These are phyloP conservation scores for Aspergillus bombycis DNA, from an alignment of 2,329 filamentous ascomycete genomes.

Conservation along the genomic window DNA sequence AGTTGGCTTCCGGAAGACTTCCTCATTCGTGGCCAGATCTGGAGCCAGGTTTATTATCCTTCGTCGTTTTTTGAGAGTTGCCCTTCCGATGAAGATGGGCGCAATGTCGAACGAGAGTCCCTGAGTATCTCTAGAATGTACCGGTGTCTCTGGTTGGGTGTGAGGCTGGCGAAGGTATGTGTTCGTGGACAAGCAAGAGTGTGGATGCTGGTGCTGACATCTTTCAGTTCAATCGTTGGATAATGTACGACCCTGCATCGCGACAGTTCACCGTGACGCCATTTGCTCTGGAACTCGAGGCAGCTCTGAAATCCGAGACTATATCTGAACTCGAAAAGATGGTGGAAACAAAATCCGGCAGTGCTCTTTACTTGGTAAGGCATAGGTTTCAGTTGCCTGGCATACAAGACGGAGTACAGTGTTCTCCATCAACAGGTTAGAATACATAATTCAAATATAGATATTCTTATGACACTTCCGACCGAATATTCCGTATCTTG, in stretches of 20 bases:
- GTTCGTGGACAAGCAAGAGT: background rate
- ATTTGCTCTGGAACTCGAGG: slow-evolving; percentile 32
- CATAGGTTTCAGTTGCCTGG: background rate
- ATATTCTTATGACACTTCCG: background rate
- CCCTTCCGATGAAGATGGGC: slow-evolving; percentile 58
- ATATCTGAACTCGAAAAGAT: background rate
- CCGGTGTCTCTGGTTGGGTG: slow-evolving; percentile 56
- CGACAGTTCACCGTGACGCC: slow-evolving; percentile 38
- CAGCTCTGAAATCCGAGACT: background rate
- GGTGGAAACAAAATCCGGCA: slow-evolving; percentile 3
- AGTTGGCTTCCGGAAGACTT: slow-evolving; percentile 63
- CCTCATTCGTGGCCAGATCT: slow-evolving; percentile 58
- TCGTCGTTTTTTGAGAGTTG: slow-evolving; percentile 54
- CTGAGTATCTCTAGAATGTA: slow-evolving; percentile 54
- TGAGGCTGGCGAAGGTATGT: slow-evolving; percentile 48
- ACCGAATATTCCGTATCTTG: background rate
- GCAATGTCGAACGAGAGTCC: slow-evolving; percentile 54
- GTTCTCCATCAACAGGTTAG: background rate
- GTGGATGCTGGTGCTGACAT: slow-evolving; percentile 10
- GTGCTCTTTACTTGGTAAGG: slow-evolving; percentile 16
- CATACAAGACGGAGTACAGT: background rate
- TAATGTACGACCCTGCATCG: slow-evolving; percentile 37
- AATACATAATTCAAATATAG: background rate
- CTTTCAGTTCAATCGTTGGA: slow-evolving; percentile 42
- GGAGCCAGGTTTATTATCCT: slow-evolving; percentile 54